These are phyloP conservation scores for Cutaneotrichosporon mucoides DNA, from an alignment of 1,284 basidiomycete species.

Conservation along the genomic window DNA sequence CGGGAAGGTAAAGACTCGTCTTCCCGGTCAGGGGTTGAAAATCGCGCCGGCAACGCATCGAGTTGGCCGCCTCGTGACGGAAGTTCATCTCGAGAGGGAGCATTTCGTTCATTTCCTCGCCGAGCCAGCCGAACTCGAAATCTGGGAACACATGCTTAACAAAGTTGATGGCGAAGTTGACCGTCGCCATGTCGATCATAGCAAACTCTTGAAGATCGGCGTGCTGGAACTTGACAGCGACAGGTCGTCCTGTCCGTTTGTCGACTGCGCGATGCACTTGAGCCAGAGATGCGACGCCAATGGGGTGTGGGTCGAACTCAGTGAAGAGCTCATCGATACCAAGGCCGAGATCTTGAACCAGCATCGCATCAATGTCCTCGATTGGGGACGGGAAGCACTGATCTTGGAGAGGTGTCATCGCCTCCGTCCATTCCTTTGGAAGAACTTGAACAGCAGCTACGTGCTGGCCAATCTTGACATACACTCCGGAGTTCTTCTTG, in stretches of 20 bases:
- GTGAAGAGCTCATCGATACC: constrained; percentile 55
- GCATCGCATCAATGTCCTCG: constrained; percentile 44
- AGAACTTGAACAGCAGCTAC: constrained; percentile 65
- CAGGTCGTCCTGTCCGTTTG: constrained; percentile 63
- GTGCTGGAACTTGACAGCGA: constrained; percentile 98
- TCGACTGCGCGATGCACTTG: constrained; percentile 88
- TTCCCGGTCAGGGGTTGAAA: constrained; percentile 61
- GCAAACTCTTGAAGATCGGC: constrained; percentile 91
- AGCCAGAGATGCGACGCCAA: constrained; percentile 88
- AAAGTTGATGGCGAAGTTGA: constrained; percentile 59
- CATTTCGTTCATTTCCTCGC: constrained; percentile 87
- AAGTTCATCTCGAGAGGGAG: constrained; percentile 83
- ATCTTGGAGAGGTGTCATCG: constrained; percentile 73
- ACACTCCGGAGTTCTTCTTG: constrained; percentile 69
- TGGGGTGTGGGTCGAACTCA: constrained; percentile 81
- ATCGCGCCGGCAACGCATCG: constrained; percentile 65
- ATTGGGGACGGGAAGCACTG: constrained; percentile 52
- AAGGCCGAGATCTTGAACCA: constrained; percentile 37
- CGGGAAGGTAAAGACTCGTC: constrained; percentile 86
- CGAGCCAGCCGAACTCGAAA: constrained; percentile 86
- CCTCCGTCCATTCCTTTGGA: constrained; percentile 65
- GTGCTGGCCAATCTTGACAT: constrained; percentile 67
- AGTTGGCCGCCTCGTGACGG: constrained; percentile 81
- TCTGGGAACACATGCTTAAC: constrained; percentile 73
- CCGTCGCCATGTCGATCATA: constrained; percentile 64